These are phyloP conservation scores for Lipomyces yamanashiensis DNA, from an alignment of 805 yeast species.

Conservation along the genomic window DNA sequence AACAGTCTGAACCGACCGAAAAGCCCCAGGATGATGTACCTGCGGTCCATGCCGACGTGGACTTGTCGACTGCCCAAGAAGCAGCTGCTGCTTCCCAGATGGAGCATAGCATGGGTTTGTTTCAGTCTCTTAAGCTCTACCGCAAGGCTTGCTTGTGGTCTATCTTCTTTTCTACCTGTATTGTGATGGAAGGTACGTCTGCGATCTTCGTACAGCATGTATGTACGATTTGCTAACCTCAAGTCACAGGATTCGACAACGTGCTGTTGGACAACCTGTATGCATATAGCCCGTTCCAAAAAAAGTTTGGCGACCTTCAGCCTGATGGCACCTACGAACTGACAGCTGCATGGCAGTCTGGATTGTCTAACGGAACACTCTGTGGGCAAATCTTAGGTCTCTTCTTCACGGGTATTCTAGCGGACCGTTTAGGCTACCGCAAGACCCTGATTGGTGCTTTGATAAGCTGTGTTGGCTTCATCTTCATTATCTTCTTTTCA, in stretches of 20 bases:
- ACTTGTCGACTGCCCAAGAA: no score
- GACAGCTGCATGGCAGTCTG: conserved; percentile 43
- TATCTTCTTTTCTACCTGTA: conserved; percentile 49
- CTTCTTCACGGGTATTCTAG: conserved; percentile 51
- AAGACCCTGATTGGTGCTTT: conserved; percentile 49
- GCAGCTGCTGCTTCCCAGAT: conserved; percentile 1
- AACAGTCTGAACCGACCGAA: not conserved
- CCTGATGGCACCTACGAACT: conserved; percentile 28
- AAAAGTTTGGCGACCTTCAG: conserved; percentile 26
- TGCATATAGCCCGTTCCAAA: conserved; percentile 40
- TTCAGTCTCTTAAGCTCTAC: conserved; percentile 27
- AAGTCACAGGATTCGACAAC: no score
- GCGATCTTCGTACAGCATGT: no score
- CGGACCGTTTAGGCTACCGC: conserved; percentile 55
- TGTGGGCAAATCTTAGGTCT: conserved; percentile 57
- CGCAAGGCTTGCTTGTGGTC: conserved; percentile 57
- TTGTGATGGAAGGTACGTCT: conserved; percentile 61
- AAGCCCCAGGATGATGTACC: not conserved
- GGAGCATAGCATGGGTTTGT: conserved; percentile 1
- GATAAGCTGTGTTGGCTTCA: conserved; percentile 47
- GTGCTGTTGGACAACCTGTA: no score
- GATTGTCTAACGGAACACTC: conserved; percentile 42
- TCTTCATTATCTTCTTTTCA: conserved; percentile 56
- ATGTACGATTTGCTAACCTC: no score
- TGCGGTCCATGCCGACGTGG: not conserved